These are phyloP conservation scores for Claviceps africana DNA, from an alignment of 2,329 filamentous ascomycete species.

Conservation along the genomic window DNA sequence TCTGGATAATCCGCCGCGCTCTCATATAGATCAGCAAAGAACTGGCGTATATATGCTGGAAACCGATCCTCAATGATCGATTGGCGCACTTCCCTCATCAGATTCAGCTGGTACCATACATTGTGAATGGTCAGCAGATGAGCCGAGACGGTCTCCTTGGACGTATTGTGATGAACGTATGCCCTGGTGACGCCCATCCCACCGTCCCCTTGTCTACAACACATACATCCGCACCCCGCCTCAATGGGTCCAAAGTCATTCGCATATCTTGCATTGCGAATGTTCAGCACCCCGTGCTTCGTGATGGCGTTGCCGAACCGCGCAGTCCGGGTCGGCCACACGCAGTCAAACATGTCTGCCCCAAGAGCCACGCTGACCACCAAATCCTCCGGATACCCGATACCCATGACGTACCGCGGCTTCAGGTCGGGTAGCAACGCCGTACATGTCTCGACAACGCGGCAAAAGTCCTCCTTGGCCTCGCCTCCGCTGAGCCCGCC, in stretches of 20 bases:
- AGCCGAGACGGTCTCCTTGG: slow-evolving; percentile 90
- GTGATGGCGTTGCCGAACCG: slow-evolving; percentile 94
- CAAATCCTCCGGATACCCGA: slow-evolving; percentile 92
- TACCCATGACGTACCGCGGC: slow-evolving; percentile 98
- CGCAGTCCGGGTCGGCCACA: slow-evolving; percentile 94
- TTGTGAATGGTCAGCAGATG: slow-evolving; percentile 83
- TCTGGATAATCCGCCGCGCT: slow-evolving; percentile 53
- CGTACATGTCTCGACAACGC: slow-evolving; percentile 79
- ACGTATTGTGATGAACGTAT: slow-evolving; percentile 80
- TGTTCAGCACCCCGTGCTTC: slow-evolving; percentile 63
- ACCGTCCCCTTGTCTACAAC: slow-evolving; percentile 55
- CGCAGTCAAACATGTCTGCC: slow-evolving; percentile 99
- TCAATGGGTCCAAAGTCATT: slow-evolving; percentile 76
- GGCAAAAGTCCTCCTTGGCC: slow-evolving; percentile 84
- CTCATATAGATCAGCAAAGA: slow-evolving; percentile 61
- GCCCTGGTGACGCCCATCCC: slow-evolving; percentile 74
- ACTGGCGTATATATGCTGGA: slow-evolving; percentile 61
- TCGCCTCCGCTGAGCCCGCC: slow-evolving; percentile 90
- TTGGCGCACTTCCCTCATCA: slow-evolving; percentile 64
- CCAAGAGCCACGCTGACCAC: slow-evolving; percentile 87
- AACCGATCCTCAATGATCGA: slow-evolving; percentile 72
- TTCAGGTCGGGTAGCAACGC: slow-evolving; percentile 73
- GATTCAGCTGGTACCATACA: slow-evolving; percentile 74
- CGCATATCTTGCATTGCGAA: slow-evolving; percentile 62
- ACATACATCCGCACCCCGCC: slow-evolving; percentile 64